phyloP scores from a whole-genome alignment of 2,329 filamentous ascomycete species.

The Corniculantispora saksenae region DNA sequence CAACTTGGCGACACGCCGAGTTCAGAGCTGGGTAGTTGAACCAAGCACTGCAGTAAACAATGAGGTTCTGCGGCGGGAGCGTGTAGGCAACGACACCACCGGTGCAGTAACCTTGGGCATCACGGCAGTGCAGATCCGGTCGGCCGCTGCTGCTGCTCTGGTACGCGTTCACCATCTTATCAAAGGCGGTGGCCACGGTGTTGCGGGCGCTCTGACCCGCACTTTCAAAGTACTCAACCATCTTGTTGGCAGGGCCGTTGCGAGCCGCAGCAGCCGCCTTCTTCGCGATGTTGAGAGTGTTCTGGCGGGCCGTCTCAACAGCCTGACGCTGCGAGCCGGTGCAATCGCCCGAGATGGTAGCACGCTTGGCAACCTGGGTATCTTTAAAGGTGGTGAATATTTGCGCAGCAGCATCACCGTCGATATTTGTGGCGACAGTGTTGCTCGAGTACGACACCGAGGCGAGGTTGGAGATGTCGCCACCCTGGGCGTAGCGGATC shows the following conservation, averaged over 20 bases:
- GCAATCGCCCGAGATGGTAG: constrained; percentile 51
- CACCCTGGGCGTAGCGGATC: constrained; percentile 51
- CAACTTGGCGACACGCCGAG: constrained; percentile 57
- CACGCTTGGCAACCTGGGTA: constrained; percentile 42
- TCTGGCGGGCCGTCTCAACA: constrained; percentile 49
- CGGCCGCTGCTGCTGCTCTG: constrained; percentile 21
- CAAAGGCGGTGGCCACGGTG: constrained; percentile 49
- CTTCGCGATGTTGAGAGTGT: constrained; percentile 53
- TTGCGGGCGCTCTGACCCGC: constrained; percentile 41
- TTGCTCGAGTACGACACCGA: constrained; percentile 58
- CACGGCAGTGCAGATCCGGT: constrained; percentile 2
- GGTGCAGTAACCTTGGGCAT: constrained; percentile 20
- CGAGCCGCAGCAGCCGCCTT: constrained; percentile 49
- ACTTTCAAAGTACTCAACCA: constrained; percentile 61
- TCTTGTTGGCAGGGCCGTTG: constrained; percentile 45
- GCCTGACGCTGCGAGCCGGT: constrained; percentile 44
- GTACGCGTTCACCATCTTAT: constrained; percentile 46
- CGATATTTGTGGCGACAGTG: constrained; percentile 53
- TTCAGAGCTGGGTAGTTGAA: constrained; percentile 52
- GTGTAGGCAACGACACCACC: constrained; percentile 57
- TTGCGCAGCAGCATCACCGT: constrained; percentile 53
- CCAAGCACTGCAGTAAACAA: constrained; percentile 55
- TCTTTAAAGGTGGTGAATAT: constrained; percentile 46
- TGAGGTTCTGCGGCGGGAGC: constrained; percentile 48
- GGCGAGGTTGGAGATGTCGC: constrained; percentile 51